Percentiles rank a stretch among this genome's conserved stretches.
Conservation (phyloP, 2,329 filamentous ascomycete species). For the Spiromastix sp. region DNA sequence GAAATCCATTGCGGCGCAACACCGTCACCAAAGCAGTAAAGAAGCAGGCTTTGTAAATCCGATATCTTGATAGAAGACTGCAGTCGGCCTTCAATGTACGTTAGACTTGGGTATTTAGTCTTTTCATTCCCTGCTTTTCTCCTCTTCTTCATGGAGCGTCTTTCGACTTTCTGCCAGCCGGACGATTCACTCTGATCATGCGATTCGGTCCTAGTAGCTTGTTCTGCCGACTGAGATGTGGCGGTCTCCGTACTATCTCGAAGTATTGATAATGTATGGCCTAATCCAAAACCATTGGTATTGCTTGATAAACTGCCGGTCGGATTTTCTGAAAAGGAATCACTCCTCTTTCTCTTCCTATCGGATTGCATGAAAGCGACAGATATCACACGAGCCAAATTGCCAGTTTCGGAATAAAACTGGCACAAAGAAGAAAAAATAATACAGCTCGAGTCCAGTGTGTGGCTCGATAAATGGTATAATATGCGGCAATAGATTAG, state of each 20-base stretch:
- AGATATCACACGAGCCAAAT: no score
- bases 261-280: slow-evolving; percentile 2
- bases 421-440: no score
- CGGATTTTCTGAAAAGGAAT: slow-evolving; percentile 12
- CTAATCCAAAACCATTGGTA: slow-evolving; percentile 6
- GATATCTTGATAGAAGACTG: slow-evolving; percentile 46
- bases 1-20: slow-evolving; percentile 54
- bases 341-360: slow-evolving; percentile 25
- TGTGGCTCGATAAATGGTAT: no score
- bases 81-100: slow-evolving; percentile 43
- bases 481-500: no score
- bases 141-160: slow-evolving; percentile 19
- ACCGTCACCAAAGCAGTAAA: slow-evolving; percentile 54
- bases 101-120: slow-evolving; percentile 43
- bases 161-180: slow-evolving; percentile 9
- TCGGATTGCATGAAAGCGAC: slow-evolving; percentile 16
- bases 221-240: neutral
- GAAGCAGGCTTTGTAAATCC: slow-evolving; percentile 47
- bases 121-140: slow-evolving; percentile 30
- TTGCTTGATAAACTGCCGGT: slow-evolving; percentile 15
- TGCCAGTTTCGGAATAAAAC: no score
- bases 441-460: no score
- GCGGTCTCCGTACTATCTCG: neutral
- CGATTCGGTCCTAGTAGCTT: no score
- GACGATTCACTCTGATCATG: neutral